phyloP scores from a whole-genome alignment of 345 rosid genomes.

The Heritiera littoralis region DNA sequence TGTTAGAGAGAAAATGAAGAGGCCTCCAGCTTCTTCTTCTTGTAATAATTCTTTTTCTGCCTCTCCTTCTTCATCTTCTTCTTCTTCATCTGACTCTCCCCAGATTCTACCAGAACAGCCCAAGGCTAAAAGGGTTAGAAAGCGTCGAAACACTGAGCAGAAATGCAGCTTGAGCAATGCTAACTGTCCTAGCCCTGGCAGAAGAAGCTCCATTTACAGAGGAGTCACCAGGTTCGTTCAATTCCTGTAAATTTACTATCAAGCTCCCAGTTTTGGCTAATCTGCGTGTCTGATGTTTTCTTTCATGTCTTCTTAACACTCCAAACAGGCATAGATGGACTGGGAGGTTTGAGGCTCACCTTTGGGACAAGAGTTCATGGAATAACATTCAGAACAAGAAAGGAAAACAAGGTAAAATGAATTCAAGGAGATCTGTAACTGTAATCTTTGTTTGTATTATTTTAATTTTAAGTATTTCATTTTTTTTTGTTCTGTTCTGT shows the following conservation, averaged over 20 bases:
- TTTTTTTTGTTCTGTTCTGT: not conserved
- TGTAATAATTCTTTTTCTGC: slow-evolving; percentile 40
- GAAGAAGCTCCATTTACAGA: slow-evolving; percentile 91
- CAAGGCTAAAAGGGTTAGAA: slow-evolving; percentile 54
- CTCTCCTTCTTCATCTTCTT: slow-evolving; percentile 26
- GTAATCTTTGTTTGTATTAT: slow-evolving; percentile 11
- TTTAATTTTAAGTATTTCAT: not conserved
- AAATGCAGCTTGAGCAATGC: slow-evolving; percentile 28
- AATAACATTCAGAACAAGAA: slow-evolving; percentile 87
- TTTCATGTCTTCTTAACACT: not conserved
- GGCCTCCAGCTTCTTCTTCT: slow-evolving; percentile 35
- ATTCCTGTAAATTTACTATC: not conserved
- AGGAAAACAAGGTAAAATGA: slow-evolving; percentile 78
- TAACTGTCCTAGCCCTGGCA: slow-evolving; percentile 33
- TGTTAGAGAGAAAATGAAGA: slow-evolving; percentile 52
- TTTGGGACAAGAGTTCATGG: slow-evolving; percentile 98
- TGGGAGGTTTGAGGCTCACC: slow-evolving; percentile 96
- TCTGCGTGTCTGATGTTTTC: slow-evolving; percentile 43
- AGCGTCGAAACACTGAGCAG: slow-evolving; percentile 25
- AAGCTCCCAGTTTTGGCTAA: slow-evolving; percentile 1
- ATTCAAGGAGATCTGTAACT: slow-evolving; percentile 48
- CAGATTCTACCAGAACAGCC: slow-evolving; percentile 30
- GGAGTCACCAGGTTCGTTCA: slow-evolving; percentile 81
- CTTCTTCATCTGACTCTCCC: not conserved
- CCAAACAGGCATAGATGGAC: slow-evolving; percentile 90